Conservation (phyloP, 2,329 filamentous ascomycete genomes). For the Aspergillus quadrilineatus region DNA sequence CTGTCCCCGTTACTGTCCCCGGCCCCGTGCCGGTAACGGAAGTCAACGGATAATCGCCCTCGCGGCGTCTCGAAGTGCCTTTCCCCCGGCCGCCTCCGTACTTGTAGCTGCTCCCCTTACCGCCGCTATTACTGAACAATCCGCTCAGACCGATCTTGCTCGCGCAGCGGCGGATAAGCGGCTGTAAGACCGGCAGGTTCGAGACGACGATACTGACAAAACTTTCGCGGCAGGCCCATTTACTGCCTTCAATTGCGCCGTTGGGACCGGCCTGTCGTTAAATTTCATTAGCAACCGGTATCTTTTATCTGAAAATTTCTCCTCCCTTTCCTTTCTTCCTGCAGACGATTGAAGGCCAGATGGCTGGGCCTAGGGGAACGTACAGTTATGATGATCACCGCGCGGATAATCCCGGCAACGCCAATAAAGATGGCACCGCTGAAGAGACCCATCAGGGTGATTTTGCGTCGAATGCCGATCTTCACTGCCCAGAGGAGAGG, state of each 20-base stretch:
- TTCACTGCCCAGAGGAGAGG: slow-evolving; percentile 56
- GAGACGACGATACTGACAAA: slow-evolving; percentile 44
- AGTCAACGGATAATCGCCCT: slow-evolving; percentile 2
- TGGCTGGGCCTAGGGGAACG: background rate
- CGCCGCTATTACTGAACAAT: slow-evolving; percentile 26
- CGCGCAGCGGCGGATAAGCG: slow-evolving; percentile 27
- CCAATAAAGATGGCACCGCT: slow-evolving; percentile 56
- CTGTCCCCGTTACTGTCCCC: background rate
- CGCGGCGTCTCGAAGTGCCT: background rate
- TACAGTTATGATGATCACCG: slow-evolving; percentile 47
- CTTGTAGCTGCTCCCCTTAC: slow-evolving; percentile 6
- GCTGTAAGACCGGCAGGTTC: slow-evolving; percentile 44
- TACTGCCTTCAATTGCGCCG: slow-evolving; percentile 37
- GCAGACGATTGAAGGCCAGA: too few relatives aligned
- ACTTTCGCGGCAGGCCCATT: slow-evolving; percentile 45
- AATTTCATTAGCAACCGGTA: background rate
- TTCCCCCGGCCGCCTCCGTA: background rate
- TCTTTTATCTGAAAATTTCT: too few relatives aligned
- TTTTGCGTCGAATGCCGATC: slow-evolving; percentile 49
- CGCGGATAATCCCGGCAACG: slow-evolving; percentile 53
- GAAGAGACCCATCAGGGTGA: slow-evolving; percentile 53
- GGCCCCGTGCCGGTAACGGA: slow-evolving; percentile 5
- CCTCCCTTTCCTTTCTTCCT: too few relatives aligned
- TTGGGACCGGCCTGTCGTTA: slow-evolving; percentile 25
- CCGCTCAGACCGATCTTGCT: slow-evolving; percentile 27